Evolutionary conservation across 2,329 filamentous ascomycete species (phyloP).

Genomic region (Pseudogymnoascus sp.): DNA sequence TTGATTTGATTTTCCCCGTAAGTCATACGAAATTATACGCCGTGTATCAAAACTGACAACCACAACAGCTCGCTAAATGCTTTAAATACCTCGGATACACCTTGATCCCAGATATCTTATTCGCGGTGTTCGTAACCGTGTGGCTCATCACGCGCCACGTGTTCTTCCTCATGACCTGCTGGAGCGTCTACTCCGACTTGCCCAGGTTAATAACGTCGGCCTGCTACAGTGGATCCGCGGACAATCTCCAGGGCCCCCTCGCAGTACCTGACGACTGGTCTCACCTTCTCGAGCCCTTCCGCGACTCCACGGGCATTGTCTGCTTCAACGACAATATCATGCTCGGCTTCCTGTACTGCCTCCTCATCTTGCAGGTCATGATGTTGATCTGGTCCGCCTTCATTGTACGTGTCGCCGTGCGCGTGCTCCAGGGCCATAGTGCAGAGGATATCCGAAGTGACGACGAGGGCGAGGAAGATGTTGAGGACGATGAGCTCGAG

Average conservation of each 20-base stretch:
- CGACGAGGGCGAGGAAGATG: slow-evolving; percentile 64
- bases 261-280: slow-evolving; percentile 41
- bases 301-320: slow-evolving; percentile 60
- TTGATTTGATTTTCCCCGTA: slow-evolving; percentile 82
- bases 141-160: slow-evolving; percentile 83
- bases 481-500: slow-evolving; percentile 32
- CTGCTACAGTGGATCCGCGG: slow-evolving; percentile 58
- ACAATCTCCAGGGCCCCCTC: slow-evolving; percentile 46
- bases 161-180: slow-evolving; percentile 70
- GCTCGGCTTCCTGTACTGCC: slow-evolving; percentile 65
- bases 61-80: slow-evolving; percentile 69
- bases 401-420: slow-evolving; percentile 74
- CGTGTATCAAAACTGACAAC: slow-evolving; percentile 8
- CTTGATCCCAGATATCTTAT: slow-evolving; percentile 69
- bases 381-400: slow-evolving; percentile 83
- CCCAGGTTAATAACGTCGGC: slow-evolving; percentile 54
- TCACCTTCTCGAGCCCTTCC: slow-evolving; percentile 67
- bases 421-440: slow-evolving; percentile 64
- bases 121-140: slow-evolving; percentile 74
- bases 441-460: slow-evolving; percentile 86
- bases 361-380: slow-evolving; percentile 70
- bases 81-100: slow-evolving; percentile 81
- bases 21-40: slow-evolving; percentile 27
- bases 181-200: slow-evolving; percentile 66
- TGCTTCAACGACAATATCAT: slow-evolving; percentile 72